Base-by-base conservation (phyloP, 2,329 filamentous ascomycete genomes). In the Endothia cerciana region DNA sequence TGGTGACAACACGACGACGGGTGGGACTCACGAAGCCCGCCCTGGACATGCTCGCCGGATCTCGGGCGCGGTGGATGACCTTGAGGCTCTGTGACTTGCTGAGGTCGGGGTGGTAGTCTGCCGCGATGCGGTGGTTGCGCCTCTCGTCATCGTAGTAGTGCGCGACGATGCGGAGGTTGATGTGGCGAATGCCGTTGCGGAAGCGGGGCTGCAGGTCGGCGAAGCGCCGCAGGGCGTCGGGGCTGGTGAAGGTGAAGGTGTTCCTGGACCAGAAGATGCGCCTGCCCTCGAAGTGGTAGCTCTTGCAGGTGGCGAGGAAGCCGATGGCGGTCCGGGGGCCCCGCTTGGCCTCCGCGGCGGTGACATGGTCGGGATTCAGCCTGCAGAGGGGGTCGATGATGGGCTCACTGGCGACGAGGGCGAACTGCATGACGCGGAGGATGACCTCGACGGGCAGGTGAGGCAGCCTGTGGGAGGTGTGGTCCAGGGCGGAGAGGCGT, bases 331-430 rank as follows among this genome's bases (percentile, higher is more conserved):
- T 78, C 69, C 83, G 79, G 64, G 82, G 80, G 19, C 76, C 75
- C n/a, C 79, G 78, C 1, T 71, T 64, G 71, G 80, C 79, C 70
- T 85, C 83, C 2, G 71, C 72, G 4, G 73, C 69, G 0, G 83
- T 80, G 59, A 86, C 68, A 65, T 79, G 79, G 33, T 83, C 81
- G 2, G 72, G 70, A 57, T 76, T 79, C 25, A 77, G 69, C 62
- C 79, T 80, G 59, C 77, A 83, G 53, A 87, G 75, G 2, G 85
- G 85, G 65, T 87, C 84, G 59, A 87, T 76, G 68, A 87, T 85
- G 40, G 85, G 81, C 40, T 77, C 66, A 0, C 77, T 72, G 70
- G 82, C 83, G 33, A 79, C 82, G 72, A 87, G 66, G 36, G 84
- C 80, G 70, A 82, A 84, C 51, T 80, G 79, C 57, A 87, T 76